Conservation (phyloP, 768 basidiomycete genomes). For the Tulasnella sp. region DNA sequence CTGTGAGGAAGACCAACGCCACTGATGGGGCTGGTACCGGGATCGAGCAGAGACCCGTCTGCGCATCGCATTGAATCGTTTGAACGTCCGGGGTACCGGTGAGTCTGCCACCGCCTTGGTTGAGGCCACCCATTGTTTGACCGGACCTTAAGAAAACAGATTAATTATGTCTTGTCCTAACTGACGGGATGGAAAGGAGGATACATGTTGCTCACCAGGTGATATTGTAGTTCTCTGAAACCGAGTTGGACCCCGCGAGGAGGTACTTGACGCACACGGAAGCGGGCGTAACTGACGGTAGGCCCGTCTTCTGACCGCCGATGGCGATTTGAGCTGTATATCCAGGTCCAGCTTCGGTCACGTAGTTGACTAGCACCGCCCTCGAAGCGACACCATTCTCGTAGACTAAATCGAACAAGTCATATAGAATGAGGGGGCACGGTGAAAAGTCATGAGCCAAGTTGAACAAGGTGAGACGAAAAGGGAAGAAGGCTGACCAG, state of each 20-base stretch:
- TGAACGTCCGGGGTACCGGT: neutral
- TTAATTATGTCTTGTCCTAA: neutral
- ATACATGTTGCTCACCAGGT: neutral
- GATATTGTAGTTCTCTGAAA: constrained; percentile 18
- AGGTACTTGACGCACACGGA: constrained; percentile 18
- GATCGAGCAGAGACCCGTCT: neutral
- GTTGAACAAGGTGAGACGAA: too few relatives aligned
- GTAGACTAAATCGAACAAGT: neutral
- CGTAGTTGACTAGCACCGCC: constrained; percentile 16
- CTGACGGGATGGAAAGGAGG: neutral
- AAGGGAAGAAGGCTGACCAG: constrained; percentile 3
- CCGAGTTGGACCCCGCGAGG: neutral
- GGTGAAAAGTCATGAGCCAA: too few relatives aligned
- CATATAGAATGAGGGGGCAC: neutral
- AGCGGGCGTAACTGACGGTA: neutral
- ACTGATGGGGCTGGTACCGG: constrained; percentile 1
- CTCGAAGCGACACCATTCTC: constrained; percentile 8
- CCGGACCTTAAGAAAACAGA: neutral
- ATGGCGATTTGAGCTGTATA: constrained; percentile 6
- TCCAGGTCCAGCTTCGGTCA: constrained; percentile 24
- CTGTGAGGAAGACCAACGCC: constrained; percentile 18
- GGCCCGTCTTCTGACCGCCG: constrained; percentile 9
- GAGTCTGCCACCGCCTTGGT: constrained; percentile 14
- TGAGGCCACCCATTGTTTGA: constrained; percentile 11
- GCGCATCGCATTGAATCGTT: constrained; percentile 15